Conservation (phyloP, 257 asterid species). For the Solanum paucissectum region DNA sequence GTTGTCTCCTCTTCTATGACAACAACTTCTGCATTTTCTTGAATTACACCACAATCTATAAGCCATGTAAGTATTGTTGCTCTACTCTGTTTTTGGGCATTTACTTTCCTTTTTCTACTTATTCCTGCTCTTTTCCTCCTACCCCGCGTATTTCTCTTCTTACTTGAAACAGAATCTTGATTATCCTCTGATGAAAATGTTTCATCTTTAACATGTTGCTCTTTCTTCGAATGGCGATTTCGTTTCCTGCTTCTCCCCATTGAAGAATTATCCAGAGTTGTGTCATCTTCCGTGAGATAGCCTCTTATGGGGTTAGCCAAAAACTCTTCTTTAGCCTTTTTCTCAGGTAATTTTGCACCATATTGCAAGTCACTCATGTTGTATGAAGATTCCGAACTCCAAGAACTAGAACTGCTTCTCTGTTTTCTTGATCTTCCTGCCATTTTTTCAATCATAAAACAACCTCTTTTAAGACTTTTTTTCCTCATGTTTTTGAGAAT, state of each 20-base stretch:
- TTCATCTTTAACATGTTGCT: not conserved
- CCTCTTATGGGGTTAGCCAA: not conserved
- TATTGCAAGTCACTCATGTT: not conserved
- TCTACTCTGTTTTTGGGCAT: not conserved
- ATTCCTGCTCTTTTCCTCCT: not conserved
- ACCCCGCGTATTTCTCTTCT: not conserved
- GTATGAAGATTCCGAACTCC: not conserved
- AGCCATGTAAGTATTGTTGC: slow-evolving; percentile 44
- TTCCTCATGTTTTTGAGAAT: not conserved
- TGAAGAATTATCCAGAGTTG: not conserved
- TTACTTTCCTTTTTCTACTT: not conserved
- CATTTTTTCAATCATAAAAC: not conserved
- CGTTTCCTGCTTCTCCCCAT: not conserved
- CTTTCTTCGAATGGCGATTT: not conserved
- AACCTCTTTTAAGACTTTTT: not conserved
- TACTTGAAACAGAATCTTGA: not conserved
- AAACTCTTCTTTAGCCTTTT: not conserved
- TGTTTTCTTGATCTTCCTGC: slow-evolving; percentile 2
- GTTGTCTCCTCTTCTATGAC: not conserved
- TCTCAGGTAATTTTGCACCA: not conserved
- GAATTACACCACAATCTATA: slow-evolving; percentile 15
- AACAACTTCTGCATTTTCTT: slow-evolving; percentile 19
- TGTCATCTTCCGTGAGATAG: not conserved
- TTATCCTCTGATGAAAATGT: not conserved
- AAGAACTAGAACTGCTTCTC: not conserved